Evolutionary conservation across 768 basidiomycete species (phyloP).

Genomic region (Tephrocybe sp.): DNA sequence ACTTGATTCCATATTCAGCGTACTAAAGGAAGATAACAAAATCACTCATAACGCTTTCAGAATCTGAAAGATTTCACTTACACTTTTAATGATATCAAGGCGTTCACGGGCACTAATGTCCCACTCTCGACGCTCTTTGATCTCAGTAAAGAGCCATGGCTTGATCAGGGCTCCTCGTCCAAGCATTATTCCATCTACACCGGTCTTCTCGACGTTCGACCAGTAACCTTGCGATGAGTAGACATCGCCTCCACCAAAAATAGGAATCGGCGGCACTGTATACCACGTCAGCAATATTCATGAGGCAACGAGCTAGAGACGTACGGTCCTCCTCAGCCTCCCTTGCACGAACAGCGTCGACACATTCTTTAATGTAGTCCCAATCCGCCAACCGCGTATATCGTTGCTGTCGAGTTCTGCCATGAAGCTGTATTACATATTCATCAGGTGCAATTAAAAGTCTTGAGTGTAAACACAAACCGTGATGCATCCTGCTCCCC

Average conservation of each 20-base stretch:
- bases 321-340: slow-evolving; percentile 72
- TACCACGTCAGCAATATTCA: neutral
- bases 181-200: slow-evolving; percentile 95
- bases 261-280: slow-evolving; percentile 80
- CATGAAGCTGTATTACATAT: slow-evolving; percentile 69
- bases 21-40: slow-evolving; percentile 42
- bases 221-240: slow-evolving; percentile 87
- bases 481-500: slow-evolving; percentile 42
- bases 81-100: slow-evolving; percentile 74
- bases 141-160: slow-evolving; percentile 94
- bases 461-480: slow-evolving; percentile 22
- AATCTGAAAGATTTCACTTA: slow-evolving; percentile 26
- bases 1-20: slow-evolving; percentile 84
- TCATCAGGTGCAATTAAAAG: neutral
- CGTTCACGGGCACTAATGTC: slow-evolving; percentile 86
- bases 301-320: slow-evolving; percentile 22
- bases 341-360: slow-evolving; percentile 67
- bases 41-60: neutral
- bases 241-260: slow-evolving; percentile 95
- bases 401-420: slow-evolving; percentile 90
- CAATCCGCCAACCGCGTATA: slow-evolving; percentile 94
- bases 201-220: slow-evolving; percentile 68
- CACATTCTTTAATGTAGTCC: slow-evolving; percentile 89
- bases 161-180: slow-evolving; percentile 95
- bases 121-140: slow-evolving; percentile 92